phyloP scores from a whole-genome alignment of 768 basidiomycete genomes.

The Symmetrospora coprosmae region DNA sequence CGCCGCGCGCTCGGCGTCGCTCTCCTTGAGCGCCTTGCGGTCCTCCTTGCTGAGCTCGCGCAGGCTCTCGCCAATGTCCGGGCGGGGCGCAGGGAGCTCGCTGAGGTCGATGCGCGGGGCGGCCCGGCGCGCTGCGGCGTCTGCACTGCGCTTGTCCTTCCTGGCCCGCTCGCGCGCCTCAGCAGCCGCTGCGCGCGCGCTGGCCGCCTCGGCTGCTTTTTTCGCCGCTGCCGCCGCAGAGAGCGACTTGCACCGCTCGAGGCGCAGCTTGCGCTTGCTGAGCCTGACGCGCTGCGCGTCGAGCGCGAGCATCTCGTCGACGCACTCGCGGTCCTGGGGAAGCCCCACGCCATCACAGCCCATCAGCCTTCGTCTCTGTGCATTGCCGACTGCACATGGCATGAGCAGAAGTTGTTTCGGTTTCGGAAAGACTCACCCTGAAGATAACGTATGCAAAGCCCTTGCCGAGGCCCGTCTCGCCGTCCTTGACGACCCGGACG shows the following conservation, averaged over 20 bases:
- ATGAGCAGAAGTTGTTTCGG: too few species aligned
- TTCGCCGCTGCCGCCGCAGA: slow-evolving; percentile 34
- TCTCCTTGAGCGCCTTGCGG: slow-evolving; percentile 64
- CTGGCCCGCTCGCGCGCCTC: not conserved
- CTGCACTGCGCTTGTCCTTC: slow-evolving; percentile 23
- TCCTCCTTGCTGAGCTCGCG: slow-evolving; percentile 67
- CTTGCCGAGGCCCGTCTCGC: slow-evolving; percentile 82
- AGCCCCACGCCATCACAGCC: too few species aligned
- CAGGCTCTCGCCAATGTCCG: slow-evolving; percentile 61
- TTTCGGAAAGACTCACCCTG: slow-evolving; percentile 45
- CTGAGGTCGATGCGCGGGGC: slow-evolving; percentile 25
- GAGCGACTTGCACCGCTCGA: slow-evolving; percentile 76
- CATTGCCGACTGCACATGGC: too few species aligned
- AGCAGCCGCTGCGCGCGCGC: not conserved
- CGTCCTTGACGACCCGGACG: slow-evolving; percentile 78
- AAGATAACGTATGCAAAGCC: slow-evolving; percentile 91
- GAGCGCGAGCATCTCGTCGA: slow-evolving; percentile 78
- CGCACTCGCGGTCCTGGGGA: slow-evolving; percentile 67
- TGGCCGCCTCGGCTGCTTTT: not conserved
- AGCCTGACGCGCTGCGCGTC: slow-evolving; percentile 67
- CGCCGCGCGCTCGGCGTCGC: slow-evolving; percentile 64
- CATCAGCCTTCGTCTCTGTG: too few species aligned
- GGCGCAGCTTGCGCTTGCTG: slow-evolving; percentile 77
- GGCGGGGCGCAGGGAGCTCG: slow-evolving; percentile 53
- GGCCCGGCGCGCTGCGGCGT: slow-evolving; percentile 29